Conservation (phyloP, 805 yeast species). For the Cyberlindnera maritima region DNA sequence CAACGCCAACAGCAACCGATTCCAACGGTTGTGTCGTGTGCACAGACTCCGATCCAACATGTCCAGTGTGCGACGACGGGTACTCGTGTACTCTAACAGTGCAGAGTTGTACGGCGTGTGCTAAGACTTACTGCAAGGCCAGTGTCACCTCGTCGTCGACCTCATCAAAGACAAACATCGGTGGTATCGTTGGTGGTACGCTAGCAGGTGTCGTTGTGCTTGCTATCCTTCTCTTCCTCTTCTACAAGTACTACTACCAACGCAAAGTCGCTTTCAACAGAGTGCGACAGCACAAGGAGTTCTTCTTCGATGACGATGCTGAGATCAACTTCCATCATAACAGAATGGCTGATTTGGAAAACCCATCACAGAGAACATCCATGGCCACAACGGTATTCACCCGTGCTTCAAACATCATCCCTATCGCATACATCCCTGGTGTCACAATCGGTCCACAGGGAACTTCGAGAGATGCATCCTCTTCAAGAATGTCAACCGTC, state of each 20-base stretch:
- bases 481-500: conserved; percentile 32
- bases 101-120: conserved; percentile 57
- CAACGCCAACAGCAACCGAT: conserved; percentile 11
- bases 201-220: conserved; percentile 57
- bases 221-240: conserved; percentile 38
- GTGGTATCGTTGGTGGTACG: conserved; percentile 73
- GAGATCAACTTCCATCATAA: conserved; percentile 28
- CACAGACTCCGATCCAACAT: conserved; percentile 34
- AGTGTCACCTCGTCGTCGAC: conserved; percentile 15
- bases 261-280: conserved; percentile 30
- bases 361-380: conserved; percentile 28
- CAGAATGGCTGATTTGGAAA: conserved; percentile 30
- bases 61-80: conserved; percentile 53
- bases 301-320: conserved; percentile 28
- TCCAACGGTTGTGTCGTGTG: conserved; percentile 42
- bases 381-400: conserved; percentile 66
- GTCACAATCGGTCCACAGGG: conserved; percentile 56
- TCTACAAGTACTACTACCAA: conserved; percentile 43
- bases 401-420: conserved; percentile 82
- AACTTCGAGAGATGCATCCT: conserved; percentile 2
- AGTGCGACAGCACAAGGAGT: conserved; percentile 28
- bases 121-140: conserved; percentile 48
- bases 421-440: conserved; percentile 93
- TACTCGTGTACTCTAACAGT: conserved; percentile 55
- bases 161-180: conserved; percentile 32